A percentile compares a stretch with the other conserved stretches of the same genome.
Conservation (phyloP, 2,329 filamentous ascomycete genomes). For the Cladophialophora exuberans region DNA sequence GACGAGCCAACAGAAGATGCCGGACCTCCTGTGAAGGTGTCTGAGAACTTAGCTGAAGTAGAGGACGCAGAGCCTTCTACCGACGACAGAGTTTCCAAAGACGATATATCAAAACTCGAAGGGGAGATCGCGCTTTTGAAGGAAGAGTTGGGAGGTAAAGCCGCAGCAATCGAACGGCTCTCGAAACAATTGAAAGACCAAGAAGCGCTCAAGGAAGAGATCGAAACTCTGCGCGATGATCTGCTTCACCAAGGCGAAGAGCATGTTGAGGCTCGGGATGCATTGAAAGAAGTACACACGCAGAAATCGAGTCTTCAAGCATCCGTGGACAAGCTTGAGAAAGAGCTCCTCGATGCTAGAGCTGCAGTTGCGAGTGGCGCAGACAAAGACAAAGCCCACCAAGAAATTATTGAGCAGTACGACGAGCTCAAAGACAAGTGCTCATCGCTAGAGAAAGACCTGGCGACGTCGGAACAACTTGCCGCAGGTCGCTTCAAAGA, state of each 20-base stretch:
- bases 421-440: conserved; percentile 72
- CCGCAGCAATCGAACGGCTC: conserved; percentile 72
- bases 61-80: conserved; percentile 9
- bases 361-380: conserved; percentile 50
- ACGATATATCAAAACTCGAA: conserved; percentile 36
- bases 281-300: conserved; percentile 67
- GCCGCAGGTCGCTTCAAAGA: conserved; percentile 89
- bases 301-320: conserved; percentile 70
- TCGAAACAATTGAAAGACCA: conserved; percentile 72
- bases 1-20: conserved; percentile 46
- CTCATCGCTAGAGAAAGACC: conserved; percentile 74
- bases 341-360: conserved; percentile 65
- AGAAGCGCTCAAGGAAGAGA: conserved; percentile 80
- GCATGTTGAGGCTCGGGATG: conserved; percentile 80
- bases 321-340: conserved; percentile 69
- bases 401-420: conserved; percentile 49
- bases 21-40: conserved; percentile 40
- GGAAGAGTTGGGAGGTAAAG: conserved; percentile 57
- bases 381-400: conserved; percentile 49
- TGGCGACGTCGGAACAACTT: conserved; percentile 82
- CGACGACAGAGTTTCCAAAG: not conserved
- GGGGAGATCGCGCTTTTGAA: conserved; percentile 33
- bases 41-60: conserved; percentile 32
- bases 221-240: conserved; percentile 80
- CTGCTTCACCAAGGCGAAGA: conserved; percentile 78